Evolutionary conservation across 1,284 basidiomycete species (phyloP).

Genomic region (Leccinum solheimii): DNA sequence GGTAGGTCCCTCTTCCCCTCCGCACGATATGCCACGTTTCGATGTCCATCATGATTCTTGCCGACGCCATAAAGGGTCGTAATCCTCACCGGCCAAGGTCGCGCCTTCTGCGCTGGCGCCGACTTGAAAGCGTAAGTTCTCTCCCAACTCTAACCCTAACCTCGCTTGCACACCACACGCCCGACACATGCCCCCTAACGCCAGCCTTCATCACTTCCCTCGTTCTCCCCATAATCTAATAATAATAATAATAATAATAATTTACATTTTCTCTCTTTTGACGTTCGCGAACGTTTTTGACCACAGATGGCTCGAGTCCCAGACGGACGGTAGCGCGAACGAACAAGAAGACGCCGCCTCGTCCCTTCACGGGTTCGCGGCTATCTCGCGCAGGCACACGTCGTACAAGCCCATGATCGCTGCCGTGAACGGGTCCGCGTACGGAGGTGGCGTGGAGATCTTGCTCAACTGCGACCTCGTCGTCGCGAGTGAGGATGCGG

Average conservation of each 20-base stretch:
- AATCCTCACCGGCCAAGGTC: slow-evolving; percentile 76
- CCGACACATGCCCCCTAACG: background rate
- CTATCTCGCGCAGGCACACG: slow-evolving; percentile 64
- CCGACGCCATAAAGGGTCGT: slow-evolving; percentile 55
- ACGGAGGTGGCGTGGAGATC: slow-evolving; percentile 82
- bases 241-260: too few species aligned
- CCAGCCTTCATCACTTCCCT: background rate
- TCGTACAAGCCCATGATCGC: slow-evolving; percentile 80
- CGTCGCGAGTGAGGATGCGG: slow-evolving; percentile 69
- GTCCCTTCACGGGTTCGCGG: slow-evolving; percentile 70
- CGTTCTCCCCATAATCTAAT: background rate
- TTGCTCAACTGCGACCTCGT: slow-evolving; percentile 83
- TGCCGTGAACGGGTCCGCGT: slow-evolving; percentile 78
- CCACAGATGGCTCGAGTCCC: slow-evolving; percentile 26
- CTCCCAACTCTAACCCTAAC: background rate
- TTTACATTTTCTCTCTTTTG: background rate
- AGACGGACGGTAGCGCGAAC: slow-evolving; percentile 24
- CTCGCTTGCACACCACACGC: background rate
- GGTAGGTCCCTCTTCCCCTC: slow-evolving; percentile 46
- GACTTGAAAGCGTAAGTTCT: slow-evolving; percentile 66
- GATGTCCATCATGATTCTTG: background rate
- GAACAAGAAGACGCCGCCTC: slow-evolving; percentile 45
- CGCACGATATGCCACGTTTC: background rate
- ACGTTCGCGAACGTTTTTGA: background rate
- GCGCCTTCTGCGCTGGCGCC: slow-evolving; percentile 80